Evolutionary conservation across 1,139 yeast species (phyloP).

Genomic region (Protomyces macrosporus): DNA sequence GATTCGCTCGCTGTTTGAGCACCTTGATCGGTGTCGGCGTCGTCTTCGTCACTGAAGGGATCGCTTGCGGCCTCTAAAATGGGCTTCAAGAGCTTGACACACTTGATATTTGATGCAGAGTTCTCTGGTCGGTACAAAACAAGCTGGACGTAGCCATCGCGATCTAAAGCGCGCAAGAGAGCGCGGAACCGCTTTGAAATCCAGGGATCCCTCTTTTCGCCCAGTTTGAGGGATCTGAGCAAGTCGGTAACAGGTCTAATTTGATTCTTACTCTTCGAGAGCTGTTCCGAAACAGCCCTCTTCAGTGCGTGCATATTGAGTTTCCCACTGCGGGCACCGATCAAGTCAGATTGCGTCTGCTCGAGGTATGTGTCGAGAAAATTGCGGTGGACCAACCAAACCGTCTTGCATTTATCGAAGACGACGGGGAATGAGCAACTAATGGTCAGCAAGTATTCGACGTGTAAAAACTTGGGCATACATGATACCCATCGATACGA

Average conservation of each 20-base stretch:
- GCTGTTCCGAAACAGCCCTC: not conserved
- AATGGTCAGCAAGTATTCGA: not conserved
- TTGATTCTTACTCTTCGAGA: conserved; percentile 2
- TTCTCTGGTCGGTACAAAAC: conserved; percentile 3
- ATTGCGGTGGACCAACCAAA: conserved; percentile 9
- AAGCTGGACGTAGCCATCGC: conserved; percentile 6
- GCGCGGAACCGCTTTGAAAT: conserved; percentile 1
- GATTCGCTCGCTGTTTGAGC: too few relatives aligned
- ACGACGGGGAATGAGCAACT: conserved; percentile 8
- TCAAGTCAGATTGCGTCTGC: not conserved
- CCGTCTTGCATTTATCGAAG: not conserved
- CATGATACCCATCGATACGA: conserved; percentile 5
- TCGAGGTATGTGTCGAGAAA: conserved; percentile 7
- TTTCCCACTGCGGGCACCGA: not conserved
- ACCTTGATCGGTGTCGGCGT: too few relatives aligned
- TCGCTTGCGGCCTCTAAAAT: not conserved
- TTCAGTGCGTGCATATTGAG: conserved; percentile 5
- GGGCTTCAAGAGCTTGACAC: conserved; percentile 14
- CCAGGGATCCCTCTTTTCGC: conserved; percentile 1
- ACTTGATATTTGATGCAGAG: not conserved
- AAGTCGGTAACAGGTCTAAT: conserved; percentile 1
- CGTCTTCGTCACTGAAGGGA: not conserved
- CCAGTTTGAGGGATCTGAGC: not conserved
- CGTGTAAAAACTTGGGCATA: not conserved
- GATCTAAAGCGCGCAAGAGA: not conserved